A percentile compares a stretch with the other conserved stretches of the same genome.
These are phyloP conservation scores for Narthecium ossifragum DNA, from an alignment of 106 monocot genomes.

Conservation along the genomic window DNA sequence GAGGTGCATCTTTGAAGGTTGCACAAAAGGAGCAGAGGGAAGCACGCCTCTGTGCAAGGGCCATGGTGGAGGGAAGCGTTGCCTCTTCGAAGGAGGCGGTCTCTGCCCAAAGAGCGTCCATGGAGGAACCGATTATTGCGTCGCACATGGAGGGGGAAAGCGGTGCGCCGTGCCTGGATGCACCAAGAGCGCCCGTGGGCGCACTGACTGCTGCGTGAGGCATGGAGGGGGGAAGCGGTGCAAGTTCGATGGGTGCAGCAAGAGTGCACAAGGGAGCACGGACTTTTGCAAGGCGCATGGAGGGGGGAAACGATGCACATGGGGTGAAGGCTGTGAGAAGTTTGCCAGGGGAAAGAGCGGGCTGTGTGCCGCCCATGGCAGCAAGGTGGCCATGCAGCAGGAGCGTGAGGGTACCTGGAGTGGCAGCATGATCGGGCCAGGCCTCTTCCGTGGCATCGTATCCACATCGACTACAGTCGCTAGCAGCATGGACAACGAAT, in stretches of 20 bases:
- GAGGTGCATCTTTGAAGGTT: conserved; percentile 85
- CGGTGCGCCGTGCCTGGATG: conserved; percentile 57
- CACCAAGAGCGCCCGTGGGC: conserved; percentile 85
- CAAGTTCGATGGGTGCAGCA: conserved; percentile 52
- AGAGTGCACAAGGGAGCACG: conserved; percentile 96
- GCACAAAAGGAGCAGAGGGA: conserved; percentile 90
- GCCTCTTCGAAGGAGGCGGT: conserved; percentile 67
- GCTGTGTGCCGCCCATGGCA: conserved; percentile 74
- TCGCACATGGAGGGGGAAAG: conserved; percentile 96
- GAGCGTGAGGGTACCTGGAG: conserved; percentile 1
- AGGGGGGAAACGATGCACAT: conserved; percentile 77
- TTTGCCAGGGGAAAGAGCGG: conserved; percentile 93
- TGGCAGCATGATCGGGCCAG: conserved; percentile 31
- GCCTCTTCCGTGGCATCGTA: conserved; percentile 54
- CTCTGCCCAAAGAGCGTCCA: conserved; percentile 94
- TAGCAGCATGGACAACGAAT: conserved; percentile 32
- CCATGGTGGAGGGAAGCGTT: conserved; percentile 90
- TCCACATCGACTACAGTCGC: conserved; percentile 31
- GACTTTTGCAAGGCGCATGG: conserved; percentile 99
- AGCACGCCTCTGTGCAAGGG: conserved; percentile 83
- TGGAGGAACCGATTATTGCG: conserved; percentile 89
- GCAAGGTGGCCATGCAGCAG: conserved; percentile 16
- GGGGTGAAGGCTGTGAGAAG: conserved; percentile 68
- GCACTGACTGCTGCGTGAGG: conserved; percentile 82
- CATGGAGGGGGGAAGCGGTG: conserved; percentile 97